These are phyloP conservation scores for Fusarium solani-melongenae DNA, from an alignment of 2,329 filamentous ascomycete species.

Conservation along the genomic window DNA sequence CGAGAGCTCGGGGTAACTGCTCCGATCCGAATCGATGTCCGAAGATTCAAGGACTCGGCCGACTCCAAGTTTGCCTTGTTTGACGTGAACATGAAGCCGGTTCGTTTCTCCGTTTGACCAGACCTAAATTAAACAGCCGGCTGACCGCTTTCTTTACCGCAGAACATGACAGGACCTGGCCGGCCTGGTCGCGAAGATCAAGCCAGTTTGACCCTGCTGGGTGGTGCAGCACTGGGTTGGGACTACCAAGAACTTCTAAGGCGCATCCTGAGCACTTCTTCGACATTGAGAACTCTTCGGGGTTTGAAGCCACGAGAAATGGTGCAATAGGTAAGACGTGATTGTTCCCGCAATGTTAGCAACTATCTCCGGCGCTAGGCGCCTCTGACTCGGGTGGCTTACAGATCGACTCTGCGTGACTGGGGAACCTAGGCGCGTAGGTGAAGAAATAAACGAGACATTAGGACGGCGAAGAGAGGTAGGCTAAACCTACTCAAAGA, in stretches of 20 bases:
- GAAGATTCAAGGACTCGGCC: conserved; percentile 47
- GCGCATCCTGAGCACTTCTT: conserved; percentile 21
- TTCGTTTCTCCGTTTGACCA: conserved; percentile 41
- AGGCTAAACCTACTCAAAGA: no score
- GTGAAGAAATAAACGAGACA: no score
- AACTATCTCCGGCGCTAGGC: background rate
- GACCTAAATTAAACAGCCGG: background rate
- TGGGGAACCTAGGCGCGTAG: background rate
- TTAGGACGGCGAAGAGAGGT: no score
- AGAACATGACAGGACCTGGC: conserved; percentile 34
- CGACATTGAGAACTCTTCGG: conserved; percentile 16
- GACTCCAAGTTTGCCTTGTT: conserved; percentile 57
- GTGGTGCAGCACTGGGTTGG: conserved; percentile 26
- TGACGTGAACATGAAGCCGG: conserved; percentile 64
- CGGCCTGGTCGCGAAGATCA: conserved; percentile 31
- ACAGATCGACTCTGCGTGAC: background rate
- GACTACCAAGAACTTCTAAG: conserved; percentile 20
- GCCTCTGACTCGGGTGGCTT: conserved; percentile 17
- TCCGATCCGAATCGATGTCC: conserved; percentile 59
- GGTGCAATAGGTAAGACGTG: background rate
- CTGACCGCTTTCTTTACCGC: conserved; percentile 9
- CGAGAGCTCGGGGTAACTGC: conserved; percentile 53
- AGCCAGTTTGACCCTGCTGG: conserved; percentile 32
- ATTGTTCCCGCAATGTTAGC: background rate
- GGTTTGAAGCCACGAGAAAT: background rate